Base-by-base conservation (phyloP, 495 filamentous ascomycete species). In the Tuber magnatum region DNA sequence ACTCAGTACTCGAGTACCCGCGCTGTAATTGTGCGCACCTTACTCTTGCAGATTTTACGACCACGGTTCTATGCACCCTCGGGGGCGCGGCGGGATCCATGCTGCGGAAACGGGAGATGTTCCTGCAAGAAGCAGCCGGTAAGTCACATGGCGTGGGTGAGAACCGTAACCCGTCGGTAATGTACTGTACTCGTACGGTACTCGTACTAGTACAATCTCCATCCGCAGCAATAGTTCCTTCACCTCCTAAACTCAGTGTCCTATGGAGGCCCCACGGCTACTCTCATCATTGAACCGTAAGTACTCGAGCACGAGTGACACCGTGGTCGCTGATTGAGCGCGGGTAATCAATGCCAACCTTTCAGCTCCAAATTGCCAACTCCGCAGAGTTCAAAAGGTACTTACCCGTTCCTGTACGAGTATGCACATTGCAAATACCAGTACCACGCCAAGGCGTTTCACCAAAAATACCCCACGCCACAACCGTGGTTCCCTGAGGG, bases 381-480 rank as follows among this genome's bases (percentile, higher is more conserved):
- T 65, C 28, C 3, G 3, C 22, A 65, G 56, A 16, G 28, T 14
- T 18, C 28, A 35, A 6, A 32, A 28, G 56, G 51, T 16, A 14
- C 51, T 61, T 65, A 20, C 56, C 28, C 56, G 32, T 35, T 12
- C 32, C 39, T 40, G 39, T 7, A 40, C 39, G 39, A 40, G 39
- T 40, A 35, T 65, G 56, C 56, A 65, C 28, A 6, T 65, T 28
- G n/a, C 51, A 56, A 56, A 12, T 56, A 56, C 24, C 56, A 65
- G 56, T 65, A 65, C 56, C 28, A 14, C 12, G 56, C 56, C 56
- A 65, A 65, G 56, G 14, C 28, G 56, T 65, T 65, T 65, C 56
- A 65, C n/a, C 56, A 65, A 65, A 65, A 65, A 65, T 65, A 65
- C 56, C 46, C 56, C 28, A 65, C 56, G 56, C 56, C 56, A 65